These are phyloP conservation scores for Dactylis glomerata DNA, from an alignment of 176 grass and related monocot genomes.

Conservation along the genomic window DNA sequence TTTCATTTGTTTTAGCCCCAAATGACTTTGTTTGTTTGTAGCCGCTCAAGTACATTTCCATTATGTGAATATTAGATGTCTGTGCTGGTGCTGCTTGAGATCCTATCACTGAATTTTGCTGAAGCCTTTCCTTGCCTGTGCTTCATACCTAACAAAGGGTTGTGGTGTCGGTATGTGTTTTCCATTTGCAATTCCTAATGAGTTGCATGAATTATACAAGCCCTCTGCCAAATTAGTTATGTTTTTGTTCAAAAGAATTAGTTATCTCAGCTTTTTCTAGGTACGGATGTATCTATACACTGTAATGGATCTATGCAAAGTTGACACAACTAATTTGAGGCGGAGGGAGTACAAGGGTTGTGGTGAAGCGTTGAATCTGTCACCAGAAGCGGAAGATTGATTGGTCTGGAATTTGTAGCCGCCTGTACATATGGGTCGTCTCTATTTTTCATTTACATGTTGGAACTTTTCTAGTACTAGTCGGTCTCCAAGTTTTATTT, in stretches of 20 bases:
- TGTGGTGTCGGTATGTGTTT: not conserved
- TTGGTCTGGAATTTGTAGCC: not conserved
- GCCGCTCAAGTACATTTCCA: conserved; percentile 2
- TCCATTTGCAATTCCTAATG: not conserved
- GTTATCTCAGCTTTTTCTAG: too few species aligned
- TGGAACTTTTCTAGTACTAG: not conserved
- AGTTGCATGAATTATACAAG: not conserved
- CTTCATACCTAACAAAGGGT: not conserved
- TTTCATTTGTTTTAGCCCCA: conserved; percentile 54
- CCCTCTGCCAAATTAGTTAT: too few species aligned
- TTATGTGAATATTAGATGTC: conserved; percentile 27
- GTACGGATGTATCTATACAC: too few species aligned
- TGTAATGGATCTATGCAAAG: too few species aligned
- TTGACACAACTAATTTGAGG: too few species aligned
- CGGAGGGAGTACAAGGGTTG: not conserved
- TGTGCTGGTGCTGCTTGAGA: not conserved
- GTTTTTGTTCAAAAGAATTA: too few species aligned
- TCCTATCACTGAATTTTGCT: not conserved
- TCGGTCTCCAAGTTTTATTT: not conserved
- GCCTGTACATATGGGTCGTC: not conserved
- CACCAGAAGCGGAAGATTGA: not conserved
- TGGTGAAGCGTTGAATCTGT: not conserved
- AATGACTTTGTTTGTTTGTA: conserved; percentile 35
- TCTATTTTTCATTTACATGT: not conserved
- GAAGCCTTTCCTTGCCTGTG: not conserved